Evolutionary conservation across 768 basidiomycete species (phyloP).

Genomic region (Termitomyces sp.): DNA sequence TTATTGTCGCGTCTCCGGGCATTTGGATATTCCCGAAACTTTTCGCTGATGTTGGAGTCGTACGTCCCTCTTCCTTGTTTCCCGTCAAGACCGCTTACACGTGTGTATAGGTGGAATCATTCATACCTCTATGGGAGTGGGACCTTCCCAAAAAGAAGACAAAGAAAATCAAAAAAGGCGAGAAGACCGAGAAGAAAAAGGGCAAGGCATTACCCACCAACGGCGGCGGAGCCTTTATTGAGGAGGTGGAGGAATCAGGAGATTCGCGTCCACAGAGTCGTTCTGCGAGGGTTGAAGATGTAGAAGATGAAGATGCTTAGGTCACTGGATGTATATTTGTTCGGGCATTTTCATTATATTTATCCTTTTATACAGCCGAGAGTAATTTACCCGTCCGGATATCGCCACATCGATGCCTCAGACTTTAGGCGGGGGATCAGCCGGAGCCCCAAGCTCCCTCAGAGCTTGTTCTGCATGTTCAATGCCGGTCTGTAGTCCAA

Average conservation of each 20-base stretch:
- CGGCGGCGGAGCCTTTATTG: slow-evolving; percentile 36
- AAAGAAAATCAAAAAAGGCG: slow-evolving; percentile 47
- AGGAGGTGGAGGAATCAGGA: slow-evolving; percentile 40
- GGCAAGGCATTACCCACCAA: slow-evolving; percentile 37
- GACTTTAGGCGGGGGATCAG: background rate
- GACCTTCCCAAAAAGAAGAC: slow-evolving; percentile 73
- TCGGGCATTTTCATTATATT: background rate
- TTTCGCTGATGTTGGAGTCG: slow-evolving; percentile 98
- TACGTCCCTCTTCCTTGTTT: slow-evolving; percentile 40
- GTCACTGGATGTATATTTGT: slow-evolving; percentile 6
- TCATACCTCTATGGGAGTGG: slow-evolving; percentile 97
- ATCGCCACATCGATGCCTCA: background rate
- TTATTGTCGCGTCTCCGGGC: slow-evolving; percentile 79
- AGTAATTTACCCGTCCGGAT: background rate
- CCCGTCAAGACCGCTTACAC: background rate
- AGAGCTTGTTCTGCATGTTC: slow-evolving; percentile 25
- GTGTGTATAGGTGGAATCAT: slow-evolving; percentile 78
- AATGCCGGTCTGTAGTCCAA: slow-evolving; percentile 28
- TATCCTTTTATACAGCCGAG: background rate
- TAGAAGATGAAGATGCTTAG: slow-evolving; percentile 34
- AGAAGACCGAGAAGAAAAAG: slow-evolving; percentile 46
- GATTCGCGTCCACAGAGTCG: slow-evolving; percentile 36
- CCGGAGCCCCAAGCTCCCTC: slow-evolving; percentile 1
- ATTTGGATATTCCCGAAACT: slow-evolving; percentile 99
- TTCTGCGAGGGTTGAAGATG: slow-evolving; percentile 41